These are phyloP conservation scores for Curvularia lunata DNA, from an alignment of 2,329 filamentous ascomycete genomes.

Conservation along the genomic window DNA sequence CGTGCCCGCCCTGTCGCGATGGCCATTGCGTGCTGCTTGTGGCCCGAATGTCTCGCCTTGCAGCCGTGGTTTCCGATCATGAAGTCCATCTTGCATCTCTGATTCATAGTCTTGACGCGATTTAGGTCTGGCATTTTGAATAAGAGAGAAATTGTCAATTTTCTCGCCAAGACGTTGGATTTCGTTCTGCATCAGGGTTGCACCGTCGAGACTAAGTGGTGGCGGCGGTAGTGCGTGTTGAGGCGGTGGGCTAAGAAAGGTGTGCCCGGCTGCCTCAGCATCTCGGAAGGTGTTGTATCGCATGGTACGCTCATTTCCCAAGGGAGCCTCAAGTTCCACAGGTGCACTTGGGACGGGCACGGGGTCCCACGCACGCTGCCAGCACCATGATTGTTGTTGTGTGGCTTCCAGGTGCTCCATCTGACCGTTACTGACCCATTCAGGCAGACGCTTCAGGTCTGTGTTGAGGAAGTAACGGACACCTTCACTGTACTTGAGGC, in stretches of 20 bases:
- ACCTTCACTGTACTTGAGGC: constrained; percentile 46
- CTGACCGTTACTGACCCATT: constrained; percentile 45
- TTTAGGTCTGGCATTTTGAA: constrained; percentile 13
- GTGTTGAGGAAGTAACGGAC: constrained; percentile 52
- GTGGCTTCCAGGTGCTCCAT: constrained; percentile 36
- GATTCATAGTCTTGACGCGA: constrained; percentile 31
- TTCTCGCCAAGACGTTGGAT: constrained; percentile 43
- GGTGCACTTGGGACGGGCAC: constrained; percentile 29
- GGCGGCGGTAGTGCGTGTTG: constrained; percentile 18
- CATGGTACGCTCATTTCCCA: constrained; percentile 2
- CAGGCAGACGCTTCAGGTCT: constrained; percentile 46
- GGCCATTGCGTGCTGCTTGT: not conserved
- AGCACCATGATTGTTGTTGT: constrained; percentile 46
- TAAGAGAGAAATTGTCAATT: constrained; percentile 38
- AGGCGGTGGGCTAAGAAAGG: constrained; percentile 14
- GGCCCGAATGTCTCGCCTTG: constrained; percentile 14
- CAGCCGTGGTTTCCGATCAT: constrained; percentile 20
- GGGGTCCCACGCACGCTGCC: constrained; percentile 43
- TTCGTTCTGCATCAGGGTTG: constrained; percentile 36
- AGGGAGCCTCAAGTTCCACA: constrained; percentile 41
- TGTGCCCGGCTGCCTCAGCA: constrained; percentile 5
- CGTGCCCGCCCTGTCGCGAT: not conserved
- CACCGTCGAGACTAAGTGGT: constrained; percentile 26
- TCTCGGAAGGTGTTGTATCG: not conserved
- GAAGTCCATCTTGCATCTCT: constrained; percentile 36